Evolutionary conservation across 805 yeast species (phyloP), one percentile per base, ranked within the genome.

Genomic region (Saccharomycopsis sp.): DNA sequence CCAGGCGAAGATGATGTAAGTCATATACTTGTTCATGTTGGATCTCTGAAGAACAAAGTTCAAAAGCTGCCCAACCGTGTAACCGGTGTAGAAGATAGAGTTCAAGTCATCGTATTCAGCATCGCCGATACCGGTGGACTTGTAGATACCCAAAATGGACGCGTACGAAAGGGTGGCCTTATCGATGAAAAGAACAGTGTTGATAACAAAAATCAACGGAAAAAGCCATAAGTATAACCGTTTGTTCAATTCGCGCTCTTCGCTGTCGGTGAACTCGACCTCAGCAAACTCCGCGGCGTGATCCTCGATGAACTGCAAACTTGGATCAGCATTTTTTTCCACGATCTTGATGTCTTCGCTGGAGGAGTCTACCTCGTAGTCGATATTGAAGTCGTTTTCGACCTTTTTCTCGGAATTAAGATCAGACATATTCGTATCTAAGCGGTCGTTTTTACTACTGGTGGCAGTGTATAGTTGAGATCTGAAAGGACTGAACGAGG

Each of bases 101-200:
- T 70, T 68, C 46, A 66, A 63, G 55, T 71, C 67, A 54, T 71
- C 66, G 60, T 65, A 71, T 34, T 65, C 62, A 51, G 63, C 52
- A 40, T 64, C 41, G 5, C 56, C 55, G 2, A 66, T 47, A 7
- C 65, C 63, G 2, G 72, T 68, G 52, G 67, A 68, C 41, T 67
- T 68, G 62, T 65, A 72, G 18, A 73, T 59, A 1, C 73, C 75
- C 24, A 75, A 65, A 41, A 76, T 69, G 0, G 77, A 66, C 2
- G 75, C 69, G 64, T 76, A 77, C 1, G 75, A 68, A 24, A 77
- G 59, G 1, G 79, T 71, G 15, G 75, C 73, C 59, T 77, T 77
- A 63, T 77, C 80, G 57, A 76, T 68, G 63, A 68, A 73, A 16
- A 73, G 37, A 20, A 69, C 56, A 3, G 68, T 64, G 57, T 67